These are phyloP conservation scores for Colletotrichum navitas DNA, from an alignment of 2,329 filamentous ascomycete species.

Conservation along the genomic window DNA sequence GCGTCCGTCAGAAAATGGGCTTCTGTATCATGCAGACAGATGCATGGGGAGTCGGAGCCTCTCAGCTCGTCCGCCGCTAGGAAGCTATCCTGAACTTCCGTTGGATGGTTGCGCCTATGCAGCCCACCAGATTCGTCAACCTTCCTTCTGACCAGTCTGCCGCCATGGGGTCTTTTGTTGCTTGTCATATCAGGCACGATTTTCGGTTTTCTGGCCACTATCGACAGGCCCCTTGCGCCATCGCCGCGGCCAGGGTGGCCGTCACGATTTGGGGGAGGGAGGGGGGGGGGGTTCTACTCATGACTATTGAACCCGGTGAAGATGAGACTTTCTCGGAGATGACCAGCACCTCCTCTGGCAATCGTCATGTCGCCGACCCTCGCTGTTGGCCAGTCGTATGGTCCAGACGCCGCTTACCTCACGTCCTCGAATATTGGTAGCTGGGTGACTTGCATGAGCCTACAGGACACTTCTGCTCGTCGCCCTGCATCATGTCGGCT, in stretches of 20 bases:
- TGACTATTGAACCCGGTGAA: not conserved
- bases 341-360: conserved; percentile 7
- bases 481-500: conserved; percentile 38
- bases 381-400: conserved; percentile 21
- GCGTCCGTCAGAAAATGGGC: conserved; percentile 15
- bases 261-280: not conserved
- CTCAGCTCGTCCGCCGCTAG: conserved; percentile 30
- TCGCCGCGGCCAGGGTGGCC: conserved; percentile 4
- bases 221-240: conserved; percentile 5
- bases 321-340: conserved; percentile 38
- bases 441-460: conserved; percentile 40
- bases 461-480: conserved; percentile 35
- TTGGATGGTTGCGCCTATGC: conserved; percentile 45
- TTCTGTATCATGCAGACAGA: conserved; percentile 30
- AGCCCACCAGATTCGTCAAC: conserved; percentile 29
- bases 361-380: conserved; percentile 27
- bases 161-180: conserved; percentile 3
- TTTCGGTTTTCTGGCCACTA: conserved; percentile 12
- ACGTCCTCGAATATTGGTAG: conserved; percentile 5
- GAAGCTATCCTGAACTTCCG: conserved; percentile 30
- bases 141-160: conserved; percentile 1
- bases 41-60: conserved; percentile 26
- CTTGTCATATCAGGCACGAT: not conserved
- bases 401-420: conserved; percentile 6
- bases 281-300: not conserved